phyloP scores from a whole-genome alignment of 1,139 yeast genomes.

The Debaryomyces robertsiae region DNA sequence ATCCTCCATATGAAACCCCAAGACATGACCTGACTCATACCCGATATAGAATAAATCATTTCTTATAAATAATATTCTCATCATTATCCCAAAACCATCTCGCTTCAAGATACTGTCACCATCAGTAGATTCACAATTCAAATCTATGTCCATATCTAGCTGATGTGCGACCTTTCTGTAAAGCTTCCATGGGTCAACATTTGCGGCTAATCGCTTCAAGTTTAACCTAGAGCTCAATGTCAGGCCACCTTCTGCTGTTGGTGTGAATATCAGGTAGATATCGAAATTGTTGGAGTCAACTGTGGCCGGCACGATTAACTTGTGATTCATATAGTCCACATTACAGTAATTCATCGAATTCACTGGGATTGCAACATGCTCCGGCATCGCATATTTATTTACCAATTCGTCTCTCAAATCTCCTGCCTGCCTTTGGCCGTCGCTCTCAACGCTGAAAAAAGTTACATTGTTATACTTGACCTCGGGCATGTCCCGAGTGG shows the following conservation, averaged over 20 bases:
- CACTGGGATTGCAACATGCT: conserved; percentile 47
- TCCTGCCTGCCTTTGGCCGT: not conserved
- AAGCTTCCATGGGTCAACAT: conserved; percentile 25
- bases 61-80: conserved; percentile 44
- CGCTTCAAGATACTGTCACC: conserved; percentile 23
- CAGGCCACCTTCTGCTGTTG: conserved; percentile 1
- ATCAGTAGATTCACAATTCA: conserved; percentile 18
- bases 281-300: conserved; percentile 56
- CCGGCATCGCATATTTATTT: conserved; percentile 21
- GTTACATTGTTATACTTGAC: conserved; percentile 10
- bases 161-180: conserved; percentile 10
- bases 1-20: conserved; percentile 29
- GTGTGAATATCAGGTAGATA: conserved; percentile 39
- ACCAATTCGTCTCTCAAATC: conserved; percentile 10
- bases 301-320: conserved; percentile 54
- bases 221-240: conserved; percentile 19
- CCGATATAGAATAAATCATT: conserved; percentile 45
- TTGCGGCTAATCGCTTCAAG: conserved; percentile 29
- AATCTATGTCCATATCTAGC: conserved; percentile 13
- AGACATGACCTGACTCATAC: conserved; percentile 59
- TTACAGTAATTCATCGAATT: conserved; percentile 61
- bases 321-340: conserved; percentile 34
- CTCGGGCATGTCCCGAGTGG: conserved; percentile 5
- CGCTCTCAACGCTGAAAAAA: conserved; percentile 10
- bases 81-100: conserved; percentile 55